Evolutionary conservation across 2,329 filamentous ascomycete genomes (phyloP).

Genomic region (Fusarium robinianum): DNA sequence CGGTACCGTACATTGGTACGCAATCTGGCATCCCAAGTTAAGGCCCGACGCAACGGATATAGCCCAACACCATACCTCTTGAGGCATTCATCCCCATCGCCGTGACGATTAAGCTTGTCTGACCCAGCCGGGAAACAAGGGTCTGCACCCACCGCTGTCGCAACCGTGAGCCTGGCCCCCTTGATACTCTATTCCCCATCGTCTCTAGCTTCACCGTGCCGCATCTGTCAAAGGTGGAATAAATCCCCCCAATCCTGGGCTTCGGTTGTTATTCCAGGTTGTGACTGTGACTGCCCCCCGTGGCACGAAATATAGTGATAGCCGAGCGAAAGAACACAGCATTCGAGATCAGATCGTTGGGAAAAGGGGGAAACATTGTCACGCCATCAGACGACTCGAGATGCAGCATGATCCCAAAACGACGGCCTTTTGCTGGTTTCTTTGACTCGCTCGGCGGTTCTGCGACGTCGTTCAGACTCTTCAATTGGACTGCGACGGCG

Average conservation of each 20-base stretch:
- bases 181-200: conserved; percentile 31
- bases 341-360: conserved; percentile 16
- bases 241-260: conserved; percentile 2
- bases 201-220: conserved; percentile 28
- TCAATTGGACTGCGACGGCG: conserved; percentile 23
- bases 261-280: background rate
- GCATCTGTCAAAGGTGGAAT: conserved; percentile 19
- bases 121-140: conserved; percentile 29
- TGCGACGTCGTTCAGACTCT: conserved; percentile 17
- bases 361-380: conserved; percentile 21
- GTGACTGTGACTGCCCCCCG: background rate
- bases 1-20: too few relatives aligned
- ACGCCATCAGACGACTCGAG: conserved; percentile 24
- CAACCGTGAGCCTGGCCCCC: conserved; percentile 21
- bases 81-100: conserved; percentile 29
- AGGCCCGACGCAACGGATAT: conserved; percentile 13
- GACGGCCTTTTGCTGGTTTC: conserved; percentile 11
- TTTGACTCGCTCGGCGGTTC: conserved; percentile 24
- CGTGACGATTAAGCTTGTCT: conserved; percentile 33
- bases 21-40: too few relatives aligned
- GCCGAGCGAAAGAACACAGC: conserved; percentile 1
- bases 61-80: conserved; percentile 28
- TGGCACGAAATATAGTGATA: conserved; percentile 1
- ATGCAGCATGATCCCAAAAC: conserved; percentile 15
- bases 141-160: conserved; percentile 28